Base-by-base conservation (phyloP, 2,329 filamentous ascomycete species). In the Arthrobotrys pseudoclavata region DNA sequence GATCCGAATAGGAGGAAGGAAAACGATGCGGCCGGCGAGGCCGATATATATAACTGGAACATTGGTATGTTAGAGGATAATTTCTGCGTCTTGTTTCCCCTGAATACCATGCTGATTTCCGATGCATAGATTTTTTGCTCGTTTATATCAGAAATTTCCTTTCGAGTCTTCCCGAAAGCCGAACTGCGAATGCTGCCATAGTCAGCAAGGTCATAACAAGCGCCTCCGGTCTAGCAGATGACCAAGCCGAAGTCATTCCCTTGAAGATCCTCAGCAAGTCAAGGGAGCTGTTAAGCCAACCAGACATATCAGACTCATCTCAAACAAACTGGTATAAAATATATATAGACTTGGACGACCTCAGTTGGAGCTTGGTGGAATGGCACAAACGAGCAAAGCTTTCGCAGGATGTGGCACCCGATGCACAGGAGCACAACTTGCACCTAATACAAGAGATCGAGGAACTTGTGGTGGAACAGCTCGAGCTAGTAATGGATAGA, bases 261-360 rank as follows among this genome's bases (percentile, higher is more conserved):
- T 50, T 77, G 31, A 70, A 61, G 26, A 77, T 77, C 9, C 74
- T 77, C 18, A 61, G 67, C 61, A 77, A 77, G 45, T 77, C 74
- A 37, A 71, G 67, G 57, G 74, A 77, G 26, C 53, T 77, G 26
- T 37, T 79, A 18, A 79, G 34, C n/a, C 75, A 69, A 69, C 69
- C 75, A n/a, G 69, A 79, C 24, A 79, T 74, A 55, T 57, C 69
- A 2, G 75, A 79, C 26, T 74, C 69, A 34, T 48, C 57, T 15
- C 75, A 77, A 57, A 77, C 74, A 9, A 74, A 79, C 64, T 79
- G 75, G 75, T 55, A 79, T 53, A 74, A 74, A 20, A 72, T 79
- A 13, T 79, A 79, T 62, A 79, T 79, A 57, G 75, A 79, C 31
- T 53, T 79, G 20, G 75, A 79, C 22, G 75, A 79, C 24, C 42